phyloP scores from a whole-genome alignment of 208 protist species.

The Acanthamoeba triangularis region DNA sequence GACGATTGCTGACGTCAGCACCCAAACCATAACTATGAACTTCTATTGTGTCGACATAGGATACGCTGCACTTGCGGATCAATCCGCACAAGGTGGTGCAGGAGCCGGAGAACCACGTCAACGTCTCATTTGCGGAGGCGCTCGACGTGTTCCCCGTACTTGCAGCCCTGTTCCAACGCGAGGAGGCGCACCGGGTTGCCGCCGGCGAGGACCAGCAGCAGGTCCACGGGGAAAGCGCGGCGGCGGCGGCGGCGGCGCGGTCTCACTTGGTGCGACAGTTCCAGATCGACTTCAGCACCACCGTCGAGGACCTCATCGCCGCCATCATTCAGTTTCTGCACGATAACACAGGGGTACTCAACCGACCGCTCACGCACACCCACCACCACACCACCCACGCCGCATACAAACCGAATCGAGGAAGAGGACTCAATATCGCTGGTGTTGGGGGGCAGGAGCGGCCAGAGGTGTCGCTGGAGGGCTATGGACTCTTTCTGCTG shows the following conservation, averaged over 20 bases:
- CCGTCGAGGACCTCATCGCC: not conserved
- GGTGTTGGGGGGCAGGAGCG: not conserved
- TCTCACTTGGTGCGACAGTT: not conserved
- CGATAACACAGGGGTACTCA: not conserved
- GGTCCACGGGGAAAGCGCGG: not conserved
- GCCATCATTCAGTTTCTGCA: not conserved
- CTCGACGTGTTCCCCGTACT: not conserved
- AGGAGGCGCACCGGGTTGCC: not conserved
- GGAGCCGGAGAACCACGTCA: conserved; percentile 8
- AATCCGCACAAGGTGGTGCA: conserved; percentile 53
- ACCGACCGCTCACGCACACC: no score
- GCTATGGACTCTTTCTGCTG: conserved; percentile 9
- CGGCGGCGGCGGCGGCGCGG: not conserved
- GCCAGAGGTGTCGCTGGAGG: not conserved
- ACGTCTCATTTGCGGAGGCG: not conserved
- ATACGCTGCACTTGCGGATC: conserved; percentile 36
- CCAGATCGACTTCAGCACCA: conserved; percentile 24
- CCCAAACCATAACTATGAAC: not conserved
- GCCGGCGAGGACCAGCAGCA: not conserved
- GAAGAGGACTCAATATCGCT: not conserved
- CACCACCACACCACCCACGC: not conserved
- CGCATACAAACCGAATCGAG: not conserved
- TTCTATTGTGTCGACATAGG: not conserved
- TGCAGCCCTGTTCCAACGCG: not conserved
- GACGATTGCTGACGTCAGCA: no score